Conservation (phyloP, 2,329 filamentous ascomycete genomes). For the Penicillium sp. region DNA sequence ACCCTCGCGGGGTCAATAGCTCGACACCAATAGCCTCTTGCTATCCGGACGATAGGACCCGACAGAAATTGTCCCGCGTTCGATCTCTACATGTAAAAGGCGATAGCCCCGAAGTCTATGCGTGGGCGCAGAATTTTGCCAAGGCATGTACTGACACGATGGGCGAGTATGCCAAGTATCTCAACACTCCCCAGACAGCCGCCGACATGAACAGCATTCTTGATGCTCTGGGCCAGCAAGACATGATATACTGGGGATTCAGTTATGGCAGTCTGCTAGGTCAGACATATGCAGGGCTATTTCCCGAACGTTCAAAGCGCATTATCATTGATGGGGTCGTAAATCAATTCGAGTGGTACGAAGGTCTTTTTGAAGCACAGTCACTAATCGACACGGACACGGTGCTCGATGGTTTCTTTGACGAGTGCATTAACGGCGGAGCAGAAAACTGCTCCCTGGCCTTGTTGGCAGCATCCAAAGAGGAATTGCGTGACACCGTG, state of each 20-base stretch:
- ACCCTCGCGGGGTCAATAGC: slow-evolving; percentile 52
- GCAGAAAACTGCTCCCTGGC: neutral
- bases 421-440: slow-evolving; percentile 8
- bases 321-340: slow-evolving; percentile 29
- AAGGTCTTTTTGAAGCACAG: slow-evolving; percentile 16
- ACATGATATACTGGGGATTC: slow-evolving; percentile 49
- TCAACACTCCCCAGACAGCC: slow-evolving; percentile 57
- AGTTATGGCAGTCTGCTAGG: slow-evolving; percentile 47
- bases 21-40: slow-evolving; percentile 44
- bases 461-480: slow-evolving; percentile 3
- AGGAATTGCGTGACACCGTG: slow-evolving; percentile 2
- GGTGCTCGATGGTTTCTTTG: slow-evolving; percentile 17
- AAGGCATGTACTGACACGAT: slow-evolving; percentile 50
- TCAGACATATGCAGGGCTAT: slow-evolving; percentile 47
- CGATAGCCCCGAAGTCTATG: slow-evolving; percentile 41
- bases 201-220: slow-evolving; percentile 58
- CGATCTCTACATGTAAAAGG: slow-evolving; percentile 14
- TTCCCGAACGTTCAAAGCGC: slow-evolving; percentile 34
- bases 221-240: slow-evolving; percentile 46
- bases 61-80: slow-evolving; percentile 37
- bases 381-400: slow-evolving; percentile 22
- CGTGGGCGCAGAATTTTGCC: slow-evolving; percentile 49
- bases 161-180: slow-evolving; percentile 50
- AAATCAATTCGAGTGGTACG: slow-evolving; percentile 33
- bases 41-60: slow-evolving; percentile 43